Base-by-base conservation (phyloP, 192 early-diverging fungal genomes). In the Linnemannia hyalina region DNA sequence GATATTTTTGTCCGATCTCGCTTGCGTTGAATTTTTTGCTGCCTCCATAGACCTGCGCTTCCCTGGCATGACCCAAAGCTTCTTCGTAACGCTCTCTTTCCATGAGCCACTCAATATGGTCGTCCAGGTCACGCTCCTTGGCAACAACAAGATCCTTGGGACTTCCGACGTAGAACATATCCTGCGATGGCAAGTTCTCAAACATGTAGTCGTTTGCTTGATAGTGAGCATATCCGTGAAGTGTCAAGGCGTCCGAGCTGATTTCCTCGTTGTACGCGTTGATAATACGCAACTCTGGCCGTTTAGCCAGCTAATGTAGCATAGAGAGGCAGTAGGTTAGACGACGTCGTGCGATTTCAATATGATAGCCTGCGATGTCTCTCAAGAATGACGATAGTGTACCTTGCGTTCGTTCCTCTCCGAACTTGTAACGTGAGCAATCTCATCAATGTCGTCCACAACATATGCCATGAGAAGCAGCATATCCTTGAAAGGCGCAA, bases 171-270 rank as follows among this genome's bases (percentile, higher is more conserved):
- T 97, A 99, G 88, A 96, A 99, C 77, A 95, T 93, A 70, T 96
- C 93, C 63, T 98, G 95, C 15, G 91, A 82, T 18, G 88, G 83
- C 44, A 91, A 89, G 80, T 90, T 90, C 60, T 95, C 96, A 73
- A 99, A 91, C 29, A 92, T 92, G 85, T 99, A 99, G 82, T 99
- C 98, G 82, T 99, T 98, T 54, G 97, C 94, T 84, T 97, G 96
- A 82, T 97, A 97, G 55, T 96, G 92, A 69, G 94, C 93, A 78
- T 92, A 98, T 32, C 97, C 97, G 77, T 95, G 90, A 16, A 99
- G 78, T n/a, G 95, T 90, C 49, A 99, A 80, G 9, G 95, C 95
- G 80, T 99, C 99, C 68, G 93, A 96, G 10, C 96, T 97, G 69
- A 98, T 89, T 75, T 97, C 95, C 68, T 97, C 94, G 60, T 97